These are phyloP conservation scores for Monosporascus sp. DNA, from an alignment of 2,329 filamentous ascomycete genomes.

Conservation along the genomic window DNA sequence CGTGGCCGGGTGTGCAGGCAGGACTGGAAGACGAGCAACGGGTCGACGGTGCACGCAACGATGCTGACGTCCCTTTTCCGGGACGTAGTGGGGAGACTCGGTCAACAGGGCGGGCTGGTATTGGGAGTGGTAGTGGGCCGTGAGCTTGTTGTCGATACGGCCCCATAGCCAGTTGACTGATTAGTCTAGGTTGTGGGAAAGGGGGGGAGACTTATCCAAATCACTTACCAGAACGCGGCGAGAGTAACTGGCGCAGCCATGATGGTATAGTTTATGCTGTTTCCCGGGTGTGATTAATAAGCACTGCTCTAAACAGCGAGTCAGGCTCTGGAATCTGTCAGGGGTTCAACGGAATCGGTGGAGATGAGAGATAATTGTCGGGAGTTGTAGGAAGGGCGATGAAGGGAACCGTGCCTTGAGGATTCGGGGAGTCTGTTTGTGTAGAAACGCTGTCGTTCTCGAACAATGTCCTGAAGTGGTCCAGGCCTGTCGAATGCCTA, in stretches of 20 bases:
- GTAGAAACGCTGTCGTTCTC: too few species aligned
- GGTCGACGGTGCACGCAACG: slow-evolving; percentile 24
- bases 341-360: too few species aligned
- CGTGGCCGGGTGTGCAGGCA: slow-evolving; percentile 40
- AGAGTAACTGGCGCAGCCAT: background rate
- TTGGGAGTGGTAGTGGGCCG: background rate
- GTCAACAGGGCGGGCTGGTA: background rate
- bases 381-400: too few species aligned
- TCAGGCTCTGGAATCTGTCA: too few species aligned
- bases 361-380: too few species aligned
- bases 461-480: too few species aligned
- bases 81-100: background rate
- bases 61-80: slow-evolving; percentile 23
- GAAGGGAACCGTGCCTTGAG: too few species aligned
- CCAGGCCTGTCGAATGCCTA: too few species aligned
- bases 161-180: background rate
- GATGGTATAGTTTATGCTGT: background rate
- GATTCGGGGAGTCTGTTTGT: too few species aligned
- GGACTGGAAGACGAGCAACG: slow-evolving; percentile 36
- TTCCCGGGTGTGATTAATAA: too few species aligned
- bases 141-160: background rate
- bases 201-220: background rate
- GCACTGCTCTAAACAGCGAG: too few species aligned
- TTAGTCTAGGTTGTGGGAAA: background rate
- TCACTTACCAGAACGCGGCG: background rate